A percentile compares a stretch with the other conserved stretches of the same genome.
These are phyloP conservation scores for Aspergillus fumigatiaffinis DNA, from an alignment of 2,329 filamentous ascomycete genomes.

Conservation along the genomic window DNA sequence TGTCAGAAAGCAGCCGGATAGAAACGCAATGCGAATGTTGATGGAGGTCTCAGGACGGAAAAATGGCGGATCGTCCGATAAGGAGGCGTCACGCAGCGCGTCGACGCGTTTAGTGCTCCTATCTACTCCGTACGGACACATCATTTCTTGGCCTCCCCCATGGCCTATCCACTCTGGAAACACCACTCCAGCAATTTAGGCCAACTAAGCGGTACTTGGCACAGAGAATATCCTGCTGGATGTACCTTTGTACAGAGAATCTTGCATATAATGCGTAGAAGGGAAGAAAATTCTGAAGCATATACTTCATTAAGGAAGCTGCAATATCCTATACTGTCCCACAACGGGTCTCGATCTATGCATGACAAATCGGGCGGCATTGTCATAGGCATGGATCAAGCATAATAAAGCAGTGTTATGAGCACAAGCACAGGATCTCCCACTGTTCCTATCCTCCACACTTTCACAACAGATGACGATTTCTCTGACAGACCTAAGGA, in stretches of 20 bases:
- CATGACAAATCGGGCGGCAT: neutral
- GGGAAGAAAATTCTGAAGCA: neutral
- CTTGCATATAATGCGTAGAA: neutral
- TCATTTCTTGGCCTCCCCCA: slow-evolving; percentile 8
- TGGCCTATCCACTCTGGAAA: neutral
- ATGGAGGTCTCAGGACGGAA: slow-evolving; percentile 1
- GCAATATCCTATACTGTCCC: too few relatives aligned
- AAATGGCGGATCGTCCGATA: slow-evolving; percentile 15
- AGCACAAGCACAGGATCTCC: neutral
- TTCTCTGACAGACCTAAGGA: neutral
- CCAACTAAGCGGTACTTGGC: neutral
- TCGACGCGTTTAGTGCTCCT: slow-evolving; percentile 39
- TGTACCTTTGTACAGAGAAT: neutral
- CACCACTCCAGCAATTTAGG: neutral
- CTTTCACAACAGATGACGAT: neutral
- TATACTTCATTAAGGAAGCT: neutral
- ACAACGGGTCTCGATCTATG: too few relatives aligned
- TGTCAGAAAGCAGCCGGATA: neutral
- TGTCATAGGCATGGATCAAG: neutral
- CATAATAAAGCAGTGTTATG: neutral
- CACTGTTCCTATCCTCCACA: neutral
- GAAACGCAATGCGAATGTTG: neutral
- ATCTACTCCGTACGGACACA: neutral
- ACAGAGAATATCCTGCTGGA: neutral
- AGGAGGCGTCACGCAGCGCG: slow-evolving; percentile 24